Base-by-base conservation (phyloP, 495 filamentous ascomycete species). In the Xylaria sp. region DNA sequence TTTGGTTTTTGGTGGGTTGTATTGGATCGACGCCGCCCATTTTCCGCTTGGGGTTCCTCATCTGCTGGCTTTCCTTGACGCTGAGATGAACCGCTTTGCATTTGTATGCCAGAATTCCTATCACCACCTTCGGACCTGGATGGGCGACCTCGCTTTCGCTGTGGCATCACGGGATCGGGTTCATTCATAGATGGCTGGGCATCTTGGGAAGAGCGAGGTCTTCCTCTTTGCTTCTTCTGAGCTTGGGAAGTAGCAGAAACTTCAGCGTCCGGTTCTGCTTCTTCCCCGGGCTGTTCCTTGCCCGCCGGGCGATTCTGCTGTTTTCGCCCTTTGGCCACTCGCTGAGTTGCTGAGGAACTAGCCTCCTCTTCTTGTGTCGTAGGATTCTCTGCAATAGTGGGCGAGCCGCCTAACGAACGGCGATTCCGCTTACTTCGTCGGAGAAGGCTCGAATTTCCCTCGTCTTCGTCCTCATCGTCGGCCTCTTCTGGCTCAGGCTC, bases 401-500 rank as follows among this genome's bases (percentile, higher is more conserved):
- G 53, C 17, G 35, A 21, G 7, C n/a, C 26, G 11, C 64, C 58
- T 24, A 21, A 62, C 1, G 59, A 70, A 15, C 61, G 70, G 29
- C 72, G 71, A 68, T 72, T 24, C 50, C 75, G 77, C 46, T 71
- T 69, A 64, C 72, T 77, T 31, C 75, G 67, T 29, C 77, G 67
- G 21, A 75, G 71, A 65, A 77, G 53, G 24, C 75, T 77, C 3
- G 77, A 77, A 37, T 78, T 65, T 1, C 52, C 73, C 41, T 78
- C 77, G n/a, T 77, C 72, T 66, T 76, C 75, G 21, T 78, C 73
- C 63, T 75, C 74, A 43, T 80, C 74, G 33, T 75, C 71, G 26
- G 73, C 70, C 41, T 75, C 74, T 15, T 69, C 73, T 46, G 73
- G 75, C 64, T 61, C 71, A 3, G 19, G 75, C 66, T 61, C 71